These are phyloP conservation scores for Bjerkandera adusta DNA, from an alignment of 1,284 basidiomycete genomes.

Conservation along the genomic window DNA sequence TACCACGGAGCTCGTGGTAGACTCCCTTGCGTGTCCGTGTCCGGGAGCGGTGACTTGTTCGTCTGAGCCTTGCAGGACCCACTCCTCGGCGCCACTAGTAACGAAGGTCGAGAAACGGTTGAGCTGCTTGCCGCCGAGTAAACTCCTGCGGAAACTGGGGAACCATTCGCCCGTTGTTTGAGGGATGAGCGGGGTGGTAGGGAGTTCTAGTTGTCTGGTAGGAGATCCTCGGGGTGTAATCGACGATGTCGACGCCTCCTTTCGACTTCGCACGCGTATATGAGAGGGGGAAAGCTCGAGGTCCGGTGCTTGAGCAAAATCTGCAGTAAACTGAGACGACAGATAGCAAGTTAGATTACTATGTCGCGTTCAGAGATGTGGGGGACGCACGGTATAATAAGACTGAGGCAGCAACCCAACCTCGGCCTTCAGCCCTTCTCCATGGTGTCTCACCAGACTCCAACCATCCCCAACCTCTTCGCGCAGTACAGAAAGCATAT, in stretches of 20 bases:
- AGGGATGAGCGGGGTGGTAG: constrained; percentile 49
- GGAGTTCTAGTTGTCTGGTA: constrained; percentile 25
- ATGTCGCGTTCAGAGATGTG: neutral
- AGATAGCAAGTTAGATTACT: neutral
- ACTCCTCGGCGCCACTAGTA: constrained; percentile 81
- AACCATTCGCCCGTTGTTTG: constrained; percentile 78
- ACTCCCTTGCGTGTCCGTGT: constrained; percentile 14
- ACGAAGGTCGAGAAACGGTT: constrained; percentile 86
- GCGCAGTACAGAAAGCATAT: constrained; percentile 61
- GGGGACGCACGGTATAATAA: constrained; percentile 66
- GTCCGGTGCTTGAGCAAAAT: constrained; percentile 52
- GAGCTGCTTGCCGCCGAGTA: constrained; percentile 73
- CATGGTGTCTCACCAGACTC: constrained; percentile 54
- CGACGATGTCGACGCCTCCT: constrained; percentile 44
- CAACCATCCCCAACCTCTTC: constrained; percentile 71
- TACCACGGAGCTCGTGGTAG: constrained; percentile 23
- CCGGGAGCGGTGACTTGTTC: constrained; percentile 21
- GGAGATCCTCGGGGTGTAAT: constrained; percentile 55
- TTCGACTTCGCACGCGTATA: constrained; percentile 26
- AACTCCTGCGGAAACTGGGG: constrained; percentile 66
- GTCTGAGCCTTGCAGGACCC: constrained; percentile 58
- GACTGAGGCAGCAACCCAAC: constrained; percentile 67
- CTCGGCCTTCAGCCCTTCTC: constrained; percentile 42
- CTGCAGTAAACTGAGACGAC: constrained; percentile 51
- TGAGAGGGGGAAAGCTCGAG: constrained; percentile 34